Evolutionary conservation across 192 early-diverging fungal species (phyloP).

Genomic region (Powellomyces hirtus): DNA sequence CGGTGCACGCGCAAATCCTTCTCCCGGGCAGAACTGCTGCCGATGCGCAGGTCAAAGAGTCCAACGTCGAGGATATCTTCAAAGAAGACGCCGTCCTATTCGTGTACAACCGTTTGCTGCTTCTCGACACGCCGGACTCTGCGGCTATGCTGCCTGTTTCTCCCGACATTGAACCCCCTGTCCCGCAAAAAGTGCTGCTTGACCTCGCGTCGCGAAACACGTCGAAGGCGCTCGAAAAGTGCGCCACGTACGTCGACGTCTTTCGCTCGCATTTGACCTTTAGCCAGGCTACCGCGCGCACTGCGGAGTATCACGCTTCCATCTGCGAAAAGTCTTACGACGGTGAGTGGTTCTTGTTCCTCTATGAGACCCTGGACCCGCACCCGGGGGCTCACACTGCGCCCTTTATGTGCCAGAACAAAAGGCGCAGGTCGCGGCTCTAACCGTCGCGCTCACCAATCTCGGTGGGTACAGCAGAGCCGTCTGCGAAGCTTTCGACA

Average conservation of each 20-base stretch:
- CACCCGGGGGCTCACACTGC: too few relatives aligned
- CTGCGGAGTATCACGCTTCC: conserved; percentile 1
- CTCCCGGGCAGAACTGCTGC: conserved; percentile 8
- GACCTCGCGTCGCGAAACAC: background rate
- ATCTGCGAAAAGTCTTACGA: conserved; percentile 9
- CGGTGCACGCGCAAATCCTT: conserved; percentile 23
- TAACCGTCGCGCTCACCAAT: conserved; percentile 34
- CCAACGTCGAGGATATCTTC: conserved; percentile 6
- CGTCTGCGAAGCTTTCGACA: conserved; percentile 11
- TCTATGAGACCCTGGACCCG: too few relatives aligned
- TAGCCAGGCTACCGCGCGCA: conserved; percentile 4
- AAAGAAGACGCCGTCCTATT: conserved; percentile 9
- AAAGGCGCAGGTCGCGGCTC: conserved; percentile 31
- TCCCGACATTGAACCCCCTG: conserved; percentile 30
- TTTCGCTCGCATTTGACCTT: conserved; percentile 26
- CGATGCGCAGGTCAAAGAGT: conserved; percentile 15
- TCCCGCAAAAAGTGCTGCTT: conserved; percentile 11
- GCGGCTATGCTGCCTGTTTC: background rate
- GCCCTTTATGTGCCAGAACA: conserved; percentile 34
- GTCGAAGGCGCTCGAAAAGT: background rate
- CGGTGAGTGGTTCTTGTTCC: too few relatives aligned
- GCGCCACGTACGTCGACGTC: conserved; percentile 3
- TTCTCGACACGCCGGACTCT: background rate
- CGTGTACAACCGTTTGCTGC: conserved; percentile 24
- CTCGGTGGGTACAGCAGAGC: conserved; percentile 30